Conservation (phyloP, 768 basidiomycete genomes). For the Imleria badia region DNA sequence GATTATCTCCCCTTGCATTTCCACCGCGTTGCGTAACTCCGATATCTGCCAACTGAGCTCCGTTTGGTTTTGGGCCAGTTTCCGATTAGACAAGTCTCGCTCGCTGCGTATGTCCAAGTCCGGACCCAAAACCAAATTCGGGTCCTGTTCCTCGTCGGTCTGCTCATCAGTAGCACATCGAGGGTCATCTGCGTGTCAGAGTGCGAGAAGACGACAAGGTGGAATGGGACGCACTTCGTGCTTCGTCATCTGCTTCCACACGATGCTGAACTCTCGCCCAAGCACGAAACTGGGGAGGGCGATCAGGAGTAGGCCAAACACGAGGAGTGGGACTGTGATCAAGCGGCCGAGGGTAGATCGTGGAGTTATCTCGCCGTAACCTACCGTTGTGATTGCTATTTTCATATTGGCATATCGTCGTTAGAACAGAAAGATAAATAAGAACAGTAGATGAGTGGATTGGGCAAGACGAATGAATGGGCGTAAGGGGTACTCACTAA, state of each 20-base stretch:
- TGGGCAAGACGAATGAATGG: background rate
- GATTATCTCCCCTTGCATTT: slow-evolving; percentile 57
- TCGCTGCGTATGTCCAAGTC: slow-evolving; percentile 8
- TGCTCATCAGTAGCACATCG: background rate
- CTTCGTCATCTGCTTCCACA: slow-evolving; percentile 80
- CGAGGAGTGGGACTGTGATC: slow-evolving; percentile 80
- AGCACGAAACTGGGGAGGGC: slow-evolving; percentile 91
- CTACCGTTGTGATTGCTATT: slow-evolving; percentile 82
- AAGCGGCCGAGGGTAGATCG: slow-evolving; percentile 85
- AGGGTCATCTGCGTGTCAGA: background rate
- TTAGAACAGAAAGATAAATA: background rate
- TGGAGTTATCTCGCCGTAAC: slow-evolving; percentile 91
- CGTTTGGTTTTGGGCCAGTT: slow-evolving; percentile 64
- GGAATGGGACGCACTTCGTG: slow-evolving; percentile 36
- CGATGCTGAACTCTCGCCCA: slow-evolving; percentile 85
- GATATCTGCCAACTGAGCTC: slow-evolving; percentile 65
- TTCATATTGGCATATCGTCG: background rate
- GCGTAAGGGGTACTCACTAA: slow-evolving; percentile 52
- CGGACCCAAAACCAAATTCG: background rate
- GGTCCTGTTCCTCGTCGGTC: background rate
- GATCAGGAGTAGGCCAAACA: slow-evolving; percentile 85
- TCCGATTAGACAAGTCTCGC: slow-evolving; percentile 54
- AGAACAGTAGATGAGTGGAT: background rate
- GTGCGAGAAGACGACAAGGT: background rate
- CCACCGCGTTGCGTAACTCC: slow-evolving; percentile 54